phyloP scores from a whole-genome alignment of 2,329 filamentous ascomycete genomes.

The Fusarium buharicum region DNA sequence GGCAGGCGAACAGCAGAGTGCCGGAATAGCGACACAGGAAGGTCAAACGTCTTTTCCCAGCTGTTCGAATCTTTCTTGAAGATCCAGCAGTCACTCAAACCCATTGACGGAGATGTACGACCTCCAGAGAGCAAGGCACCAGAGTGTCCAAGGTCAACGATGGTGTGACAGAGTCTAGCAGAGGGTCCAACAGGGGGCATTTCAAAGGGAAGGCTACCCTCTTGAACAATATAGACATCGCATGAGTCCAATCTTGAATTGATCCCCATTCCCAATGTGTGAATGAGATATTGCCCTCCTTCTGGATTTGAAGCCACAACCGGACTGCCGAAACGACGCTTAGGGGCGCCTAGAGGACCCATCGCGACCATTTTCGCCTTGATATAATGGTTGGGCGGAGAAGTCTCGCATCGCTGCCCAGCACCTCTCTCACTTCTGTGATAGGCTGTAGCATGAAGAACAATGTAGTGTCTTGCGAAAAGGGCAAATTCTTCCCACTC shows the following conservation, averaged over 20 bases:
- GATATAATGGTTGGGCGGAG: neutral
- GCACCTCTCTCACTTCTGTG: neutral
- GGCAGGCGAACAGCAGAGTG: conserved; percentile 71
- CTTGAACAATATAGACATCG: conserved; percentile 58
- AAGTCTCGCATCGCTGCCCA: neutral
- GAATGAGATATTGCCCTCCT: conserved; percentile 57
- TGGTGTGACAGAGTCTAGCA: conserved; percentile 77
- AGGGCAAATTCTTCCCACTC: conserved; percentile 96
- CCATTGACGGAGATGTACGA: conserved; percentile 76
- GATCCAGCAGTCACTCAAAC: conserved; percentile 80
- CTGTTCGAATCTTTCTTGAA: conserved; percentile 61
- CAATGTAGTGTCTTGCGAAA: conserved; percentile 85
- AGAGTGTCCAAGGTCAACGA: conserved; percentile 70
- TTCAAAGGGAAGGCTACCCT: conserved; percentile 33
- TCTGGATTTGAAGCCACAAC: conserved; percentile 54
- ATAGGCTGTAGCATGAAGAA: conserved; percentile 68
- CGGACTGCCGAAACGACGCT: conserved; percentile 70
- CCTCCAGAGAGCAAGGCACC: conserved; percentile 79
- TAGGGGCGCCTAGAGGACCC: conserved; percentile 34
- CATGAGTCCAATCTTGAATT: conserved; percentile 60
- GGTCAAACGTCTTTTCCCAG: conserved; percentile 73
- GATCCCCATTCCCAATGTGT: conserved; percentile 57
- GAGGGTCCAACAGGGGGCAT: conserved; percentile 48
- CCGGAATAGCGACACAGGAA: conserved; percentile 79
- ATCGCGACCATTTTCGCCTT: conserved; percentile 23